phyloP scores from a whole-genome alignment of 805 yeast species.

The Zygoascus flipseniorum region DNA sequence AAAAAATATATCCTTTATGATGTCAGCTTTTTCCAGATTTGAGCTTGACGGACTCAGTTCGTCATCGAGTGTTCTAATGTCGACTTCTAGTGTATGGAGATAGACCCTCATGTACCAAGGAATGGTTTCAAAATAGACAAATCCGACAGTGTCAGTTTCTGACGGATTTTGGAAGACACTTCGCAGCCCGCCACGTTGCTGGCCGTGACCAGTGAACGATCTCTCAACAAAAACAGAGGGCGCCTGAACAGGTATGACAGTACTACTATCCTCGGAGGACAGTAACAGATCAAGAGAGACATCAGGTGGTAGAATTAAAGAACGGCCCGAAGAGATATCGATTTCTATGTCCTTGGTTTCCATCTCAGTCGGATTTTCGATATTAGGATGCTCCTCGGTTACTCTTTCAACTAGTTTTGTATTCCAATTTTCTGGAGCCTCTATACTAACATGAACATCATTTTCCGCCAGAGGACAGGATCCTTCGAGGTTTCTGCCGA shows the following conservation, averaged over 20 bases:
- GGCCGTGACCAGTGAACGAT: slow-evolving; percentile 85
- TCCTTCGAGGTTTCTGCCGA: slow-evolving; percentile 57
- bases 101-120: slow-evolving; percentile 93
- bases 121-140: slow-evolving; percentile 67
- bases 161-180: slow-evolving; percentile 67
- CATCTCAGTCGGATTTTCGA: neutral
- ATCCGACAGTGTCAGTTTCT: slow-evolving; percentile 32
- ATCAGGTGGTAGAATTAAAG: neutral
- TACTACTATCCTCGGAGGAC: slow-evolving; percentile 38
- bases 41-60: neutral
- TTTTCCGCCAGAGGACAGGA: slow-evolving; percentile 47
- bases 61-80: slow-evolving; percentile 16
- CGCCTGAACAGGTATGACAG: slow-evolving; percentile 30
- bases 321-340: slow-evolving; percentile 25
- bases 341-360: neutral
- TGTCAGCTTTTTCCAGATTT: slow-evolving; percentile 16
- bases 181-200: slow-evolving; percentile 84
- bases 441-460: slow-evolving; percentile 26
- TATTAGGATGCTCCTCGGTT: neutral
- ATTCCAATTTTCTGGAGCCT: slow-evolving; percentile 11
- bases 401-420: neutral
- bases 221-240: slow-evolving; percentile 74
- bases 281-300: slow-evolving; percentile 19
- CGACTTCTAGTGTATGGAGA: slow-evolving; percentile 53
- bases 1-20: slow-evolving; percentile 50